Conservation (phyloP, 495 filamentous ascomycete genomes). For the Glarea lozoyensis region DNA sequence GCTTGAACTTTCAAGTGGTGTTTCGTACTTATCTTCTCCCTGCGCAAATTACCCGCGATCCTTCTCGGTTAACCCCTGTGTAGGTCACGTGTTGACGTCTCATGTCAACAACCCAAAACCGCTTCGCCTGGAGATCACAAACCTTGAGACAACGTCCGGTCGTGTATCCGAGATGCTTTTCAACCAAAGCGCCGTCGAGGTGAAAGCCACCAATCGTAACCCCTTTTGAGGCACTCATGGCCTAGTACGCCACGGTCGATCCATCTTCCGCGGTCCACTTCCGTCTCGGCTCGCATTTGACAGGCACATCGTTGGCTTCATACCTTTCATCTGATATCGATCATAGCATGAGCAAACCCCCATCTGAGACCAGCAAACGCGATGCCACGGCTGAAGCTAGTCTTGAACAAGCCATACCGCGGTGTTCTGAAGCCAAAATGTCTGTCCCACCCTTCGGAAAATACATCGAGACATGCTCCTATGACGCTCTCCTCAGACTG, state of each 20-base stretch:
- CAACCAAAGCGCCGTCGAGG: neutral
- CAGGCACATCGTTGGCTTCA: no score
- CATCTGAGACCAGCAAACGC: slow-evolving; percentile 4
- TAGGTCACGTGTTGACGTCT: no score
- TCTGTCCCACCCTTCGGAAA: neutral
- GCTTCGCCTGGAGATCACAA: slow-evolving; percentile 13
- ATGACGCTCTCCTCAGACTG: neutral
- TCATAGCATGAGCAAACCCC: no score
- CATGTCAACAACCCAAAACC: no score
- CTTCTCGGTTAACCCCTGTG: no score
- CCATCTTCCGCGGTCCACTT: slow-evolving; percentile 8
- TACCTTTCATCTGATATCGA: neutral
- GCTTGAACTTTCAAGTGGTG: no score
- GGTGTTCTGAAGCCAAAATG: neutral
- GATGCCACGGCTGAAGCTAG: neutral
- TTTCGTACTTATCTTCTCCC: no score
- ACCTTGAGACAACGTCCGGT: slow-evolving; percentile 10
- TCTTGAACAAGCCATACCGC: neutral
- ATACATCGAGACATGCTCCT: neutral
- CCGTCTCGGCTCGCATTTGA: neutral
- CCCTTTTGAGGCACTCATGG: neutral
- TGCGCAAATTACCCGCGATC: no score
- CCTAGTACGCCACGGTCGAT: slow-evolving; percentile 1
- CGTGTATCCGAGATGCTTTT: neutral
- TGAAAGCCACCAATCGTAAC: slow-evolving; percentile 1